phyloP scores from a whole-genome alignment of 805 yeast species.

The Candida suzukii region DNA sequence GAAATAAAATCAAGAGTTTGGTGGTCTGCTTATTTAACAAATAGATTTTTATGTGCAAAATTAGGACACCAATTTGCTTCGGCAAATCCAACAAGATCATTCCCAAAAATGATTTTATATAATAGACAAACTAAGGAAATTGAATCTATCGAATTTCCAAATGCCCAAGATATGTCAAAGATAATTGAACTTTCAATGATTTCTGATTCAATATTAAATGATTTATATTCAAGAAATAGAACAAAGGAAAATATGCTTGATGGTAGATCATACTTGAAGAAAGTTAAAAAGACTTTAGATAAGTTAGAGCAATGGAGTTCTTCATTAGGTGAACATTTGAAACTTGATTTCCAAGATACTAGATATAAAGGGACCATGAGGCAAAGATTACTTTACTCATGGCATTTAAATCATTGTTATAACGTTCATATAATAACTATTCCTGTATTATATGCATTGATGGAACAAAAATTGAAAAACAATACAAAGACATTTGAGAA shows the following conservation, averaged over 20 bases:
- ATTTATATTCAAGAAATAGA: neutral
- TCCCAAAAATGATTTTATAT: conserved; percentile 11
- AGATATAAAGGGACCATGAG: conserved; percentile 7
- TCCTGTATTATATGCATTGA: conserved; percentile 17
- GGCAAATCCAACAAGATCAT: conserved; percentile 9
- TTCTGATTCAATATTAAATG: neutral
- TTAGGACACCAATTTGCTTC: conserved; percentile 15
- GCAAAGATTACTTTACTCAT: conserved; percentile 13
- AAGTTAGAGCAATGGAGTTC: conserved; percentile 17
- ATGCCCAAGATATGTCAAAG: conserved; percentile 1
- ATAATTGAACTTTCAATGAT: neutral
- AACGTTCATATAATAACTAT: conserved; percentile 21
- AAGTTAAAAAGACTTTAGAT: conserved; percentile 13
- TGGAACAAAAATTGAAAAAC: conserved; percentile 6
- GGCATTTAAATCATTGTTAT: conserved; percentile 20
- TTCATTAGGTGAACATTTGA: conserved; percentile 11
- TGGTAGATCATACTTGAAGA: conserved; percentile 3
- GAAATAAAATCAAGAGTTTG: conserved; percentile 17
- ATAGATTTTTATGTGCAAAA: conserved; percentile 18
- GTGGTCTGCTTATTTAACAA: conserved; percentile 20
- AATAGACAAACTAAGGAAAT: neutral
- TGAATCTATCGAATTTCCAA: neutral
- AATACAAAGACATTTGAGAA: neutral
- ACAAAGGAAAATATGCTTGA: conserved; percentile 1
- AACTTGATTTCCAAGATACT: conserved; percentile 1